Evolutionary conservation across 352 stramenopile genomes (phyloP).

Genomic region (Globisporangium paddicum): DNA sequence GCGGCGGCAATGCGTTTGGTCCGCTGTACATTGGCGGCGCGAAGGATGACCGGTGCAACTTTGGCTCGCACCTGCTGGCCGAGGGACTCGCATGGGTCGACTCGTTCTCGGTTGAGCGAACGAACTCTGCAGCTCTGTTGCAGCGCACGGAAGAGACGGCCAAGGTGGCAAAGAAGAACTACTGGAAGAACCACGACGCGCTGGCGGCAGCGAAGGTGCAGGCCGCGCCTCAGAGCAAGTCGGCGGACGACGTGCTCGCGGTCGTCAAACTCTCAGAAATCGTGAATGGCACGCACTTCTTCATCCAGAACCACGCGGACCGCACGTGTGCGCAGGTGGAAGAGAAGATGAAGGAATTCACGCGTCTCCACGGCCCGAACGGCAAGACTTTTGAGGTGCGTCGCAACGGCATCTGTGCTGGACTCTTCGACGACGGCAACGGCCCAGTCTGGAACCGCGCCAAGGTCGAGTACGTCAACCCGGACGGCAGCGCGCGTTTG

Average conservation of each 20-base stretch:
- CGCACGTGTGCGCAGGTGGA: conserved; percentile 86
- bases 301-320: conserved; percentile 89
- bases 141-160: conserved; percentile 82
- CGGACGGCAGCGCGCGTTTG: conserved; percentile 66
- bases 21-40: conserved; percentile 61
- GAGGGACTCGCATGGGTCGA: conserved; percentile 93
- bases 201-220: conserved; percentile 50
- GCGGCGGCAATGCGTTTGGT: conserved; percentile 90
- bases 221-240: conserved; percentile 33
- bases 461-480: conserved; percentile 80
- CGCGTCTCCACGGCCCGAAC: conserved; percentile 76
- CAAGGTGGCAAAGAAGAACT: conserved; percentile 91
- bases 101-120: conserved; percentile 92
- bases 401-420: conserved; percentile 87
- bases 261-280: conserved; percentile 93
- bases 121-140: conserved; percentile 66
- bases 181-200: conserved; percentile 89
- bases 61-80: conserved; percentile 88
- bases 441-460: conserved; percentile 93
- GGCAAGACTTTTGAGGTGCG: conserved; percentile 91
- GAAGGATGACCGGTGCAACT: conserved; percentile 83
- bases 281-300: conserved; percentile 91
- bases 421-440: conserved; percentile 95
- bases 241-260: conserved; percentile 60
- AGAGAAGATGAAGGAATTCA: conserved; percentile 94